phyloP scores from a whole-genome alignment of 352 stramenopile species.

The Pythium biforme region DNA sequence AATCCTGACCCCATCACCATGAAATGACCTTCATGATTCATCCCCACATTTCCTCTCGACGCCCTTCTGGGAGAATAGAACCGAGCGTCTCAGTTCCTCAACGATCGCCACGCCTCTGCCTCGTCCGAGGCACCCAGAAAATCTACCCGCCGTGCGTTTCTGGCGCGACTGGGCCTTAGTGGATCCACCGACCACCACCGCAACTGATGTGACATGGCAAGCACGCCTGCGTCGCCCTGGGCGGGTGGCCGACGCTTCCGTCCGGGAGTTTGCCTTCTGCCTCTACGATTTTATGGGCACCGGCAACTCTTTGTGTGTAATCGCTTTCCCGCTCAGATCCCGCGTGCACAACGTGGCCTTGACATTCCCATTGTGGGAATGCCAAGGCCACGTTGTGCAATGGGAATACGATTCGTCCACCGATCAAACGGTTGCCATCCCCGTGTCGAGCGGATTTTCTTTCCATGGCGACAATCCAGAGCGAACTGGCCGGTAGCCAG shows the following conservation, averaged over 20 bases:
- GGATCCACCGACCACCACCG: background rate
- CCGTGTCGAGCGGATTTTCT: constrained; percentile 1
- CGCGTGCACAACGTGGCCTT: background rate
- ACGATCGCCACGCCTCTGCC: background rate
- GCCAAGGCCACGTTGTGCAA: no score
- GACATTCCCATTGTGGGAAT: background rate
- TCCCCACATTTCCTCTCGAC: background rate
- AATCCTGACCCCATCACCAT: background rate
- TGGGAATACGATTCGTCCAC: no score
- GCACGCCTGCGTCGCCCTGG: background rate
- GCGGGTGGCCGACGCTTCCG: background rate
- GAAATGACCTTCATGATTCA: constrained; percentile 3
- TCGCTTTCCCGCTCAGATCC: background rate
- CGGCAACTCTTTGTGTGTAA: background rate
- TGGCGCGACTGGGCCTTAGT: constrained; percentile 1
- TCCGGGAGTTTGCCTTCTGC: no score
- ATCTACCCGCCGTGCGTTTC: constrained; percentile 4
- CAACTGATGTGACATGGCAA: background rate
- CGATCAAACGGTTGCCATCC: constrained; percentile 1
- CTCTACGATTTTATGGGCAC: background rate
- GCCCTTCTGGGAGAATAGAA: constrained; percentile 8
- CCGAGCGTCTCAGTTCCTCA: background rate
- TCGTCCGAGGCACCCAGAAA: background rate
- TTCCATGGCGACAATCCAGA: constrained; percentile 30
- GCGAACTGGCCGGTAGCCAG: background rate